Percentiles rank a stretch among this genome's conserved stretches.
Evolutionary conservation across 1,284 basidiomycete genomes (phyloP).

Genomic region (Xanthoconium separans): DNA sequence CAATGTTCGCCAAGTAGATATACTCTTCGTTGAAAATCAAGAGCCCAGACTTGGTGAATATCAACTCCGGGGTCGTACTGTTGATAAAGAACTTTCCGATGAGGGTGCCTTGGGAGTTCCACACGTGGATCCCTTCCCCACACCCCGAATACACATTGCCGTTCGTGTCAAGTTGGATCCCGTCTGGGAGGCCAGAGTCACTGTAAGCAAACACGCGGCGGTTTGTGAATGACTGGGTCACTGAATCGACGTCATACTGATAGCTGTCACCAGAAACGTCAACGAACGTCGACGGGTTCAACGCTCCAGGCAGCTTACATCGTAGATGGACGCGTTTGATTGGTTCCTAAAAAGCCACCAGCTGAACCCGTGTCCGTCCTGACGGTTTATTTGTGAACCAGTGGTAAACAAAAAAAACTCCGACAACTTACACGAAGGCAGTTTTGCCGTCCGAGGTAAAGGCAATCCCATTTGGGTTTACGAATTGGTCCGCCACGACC

Average conservation of each 20-base stretch:
- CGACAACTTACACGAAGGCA: slow-evolving; percentile 59
- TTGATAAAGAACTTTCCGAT: slow-evolving; percentile 77
- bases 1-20: slow-evolving; percentile 7
- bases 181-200: slow-evolving; percentile 71
- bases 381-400: background rate
- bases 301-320: slow-evolving; percentile 45
- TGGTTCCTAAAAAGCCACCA: slow-evolving; percentile 50
- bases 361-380: slow-evolving; percentile 55
- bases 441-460: slow-evolving; percentile 65
- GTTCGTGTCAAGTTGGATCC: slow-evolving; percentile 46
- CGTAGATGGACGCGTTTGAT: slow-evolving; percentile 65
- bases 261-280: slow-evolving; percentile 45
- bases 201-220: slow-evolving; percentile 71
- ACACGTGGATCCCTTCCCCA: slow-evolving; percentile 48
- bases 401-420: slow-evolving; percentile 2
- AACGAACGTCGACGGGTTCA: background rate
- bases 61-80: slow-evolving; percentile 58
- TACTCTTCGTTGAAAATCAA: slow-evolving; percentile 17
- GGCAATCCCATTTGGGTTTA: slow-evolving; percentile 64
- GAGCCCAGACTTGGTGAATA: slow-evolving; percentile 43
- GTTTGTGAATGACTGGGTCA: slow-evolving; percentile 56
- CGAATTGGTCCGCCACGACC: slow-evolving; percentile 70
- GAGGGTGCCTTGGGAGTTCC: slow-evolving; percentile 59
- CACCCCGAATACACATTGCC: slow-evolving; percentile 22
- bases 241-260: slow-evolving; percentile 63